Evolutionary conservation across 176 grass and related monocot genomes (phyloP), one percentile per base, ranked within the genome.

Genomic region (Hyparrhenia diplandra): DNA sequence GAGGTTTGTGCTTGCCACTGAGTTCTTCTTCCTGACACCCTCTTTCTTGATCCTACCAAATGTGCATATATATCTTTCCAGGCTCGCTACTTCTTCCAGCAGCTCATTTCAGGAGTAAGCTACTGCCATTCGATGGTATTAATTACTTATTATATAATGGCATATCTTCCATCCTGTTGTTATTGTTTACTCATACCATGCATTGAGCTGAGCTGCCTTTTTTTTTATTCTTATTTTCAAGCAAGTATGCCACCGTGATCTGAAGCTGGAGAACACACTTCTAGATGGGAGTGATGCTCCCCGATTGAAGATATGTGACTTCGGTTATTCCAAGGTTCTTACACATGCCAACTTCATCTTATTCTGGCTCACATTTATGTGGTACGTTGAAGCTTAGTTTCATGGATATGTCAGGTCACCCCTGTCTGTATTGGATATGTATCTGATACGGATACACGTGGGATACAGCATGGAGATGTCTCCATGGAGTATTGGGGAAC

Each of bases 161-260:
- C 46, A 47, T 86, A 57, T 75, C 43, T 60, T 81, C 10, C 49
- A 71, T 76, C 64, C 36, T 25, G 82, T 76, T 55, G 13, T 74
- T 78, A 83, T 59, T 83, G 8, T 58, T 64, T 74, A 25, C 42
- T 78, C 43, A 37, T 52, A 31, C 16, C 20, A 70, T 54, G n/a
- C n/a, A 67, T 49, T 83, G 24, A 75, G 40, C 67, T 89, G 69
- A 73, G 40, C 20, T 78, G 30, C 65, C 66, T n/a, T n/a, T 10
- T 23, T 29, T 79, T 85, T 86, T 25, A 10, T 75, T 39, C 69
- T 85, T 92, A 76, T 95, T 85, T 71, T 93, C 74, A 90, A 98
- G 95, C 92, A 98, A 98, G 92, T 98, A 86, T 98, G 95, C 61
- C 95, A 98, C 88, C 95, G 95, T 81, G 95, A 98, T 85, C 85